Evolutionary conservation across 768 basidiomycete genomes (phyloP), one percentile per base, ranked within the genome.

Genomic region (Suillus ampliporus): DNA sequence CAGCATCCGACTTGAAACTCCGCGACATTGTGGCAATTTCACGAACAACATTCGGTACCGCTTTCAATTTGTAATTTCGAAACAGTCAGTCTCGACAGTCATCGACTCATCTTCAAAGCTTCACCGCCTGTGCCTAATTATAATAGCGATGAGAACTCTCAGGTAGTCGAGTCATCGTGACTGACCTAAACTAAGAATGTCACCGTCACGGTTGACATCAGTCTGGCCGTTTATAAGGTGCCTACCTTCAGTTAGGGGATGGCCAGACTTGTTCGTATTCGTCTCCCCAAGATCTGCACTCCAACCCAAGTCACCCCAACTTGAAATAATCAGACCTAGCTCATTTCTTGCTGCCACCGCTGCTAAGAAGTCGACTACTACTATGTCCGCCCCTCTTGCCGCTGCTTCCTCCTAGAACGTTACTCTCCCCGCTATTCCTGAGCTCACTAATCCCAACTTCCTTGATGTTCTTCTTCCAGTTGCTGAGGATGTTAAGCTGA

Each of bases 401-500:
- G 58, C 68, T 31, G 67, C 71, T 21, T 70, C 76, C 23, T 67
- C 79, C 48, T 87, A 86, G 65, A 77, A 73, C 48, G 76, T 87
- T 57, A 78, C 82, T 7, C 76, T 89, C 14, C 89, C 89, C 1
- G 61, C 73, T 41, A 81, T 91, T 50, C 83, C 82, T 1, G 88
- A 89, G 67, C 83, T 90, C 35, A 84, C 80, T 61, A 73, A 86
- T 58, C 74, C 82, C 37, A 79, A 83, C 66, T 89, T 84, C 65
- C 81, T 89, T 57, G 81, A 89, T 69, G 67, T 78, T 46, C 81
- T 90, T 23, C 64, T 89, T n/a, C 86, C 87, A 35, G 53, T 64
- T 3, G 38, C 58, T 5, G 41, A 28, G 46, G 26, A 50, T 21
- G 21, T 52, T 17, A n/a, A 26, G 58, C 57, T 41, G 28, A 48